These are phyloP conservation scores for Bipolaris oryzae DNA, from an alignment of 2,329 filamentous ascomycete species.

Conservation along the genomic window DNA sequence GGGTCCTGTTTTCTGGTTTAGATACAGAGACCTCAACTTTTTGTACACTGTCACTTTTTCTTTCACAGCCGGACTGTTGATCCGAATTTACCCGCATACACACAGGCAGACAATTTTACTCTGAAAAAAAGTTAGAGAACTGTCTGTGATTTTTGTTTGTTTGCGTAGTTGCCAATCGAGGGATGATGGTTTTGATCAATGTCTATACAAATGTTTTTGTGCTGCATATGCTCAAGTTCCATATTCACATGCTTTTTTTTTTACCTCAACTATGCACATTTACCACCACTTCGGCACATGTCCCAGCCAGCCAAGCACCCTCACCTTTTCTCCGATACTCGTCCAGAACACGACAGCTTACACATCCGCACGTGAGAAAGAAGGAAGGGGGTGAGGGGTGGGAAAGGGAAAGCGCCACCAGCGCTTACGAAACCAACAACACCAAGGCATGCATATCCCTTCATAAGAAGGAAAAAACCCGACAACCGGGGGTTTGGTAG, in stretches of 20 bases:
- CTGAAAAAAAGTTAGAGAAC: neutral
- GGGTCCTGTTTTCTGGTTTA: conserved; percentile 12
- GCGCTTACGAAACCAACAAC: neutral
- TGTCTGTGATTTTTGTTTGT: neutral
- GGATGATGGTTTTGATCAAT: neutral
- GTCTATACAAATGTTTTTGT: neutral
- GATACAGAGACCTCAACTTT: conserved; percentile 1
- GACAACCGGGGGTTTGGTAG: neutral
- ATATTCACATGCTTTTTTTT: too few relatives aligned
- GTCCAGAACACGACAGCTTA: too few relatives aligned
- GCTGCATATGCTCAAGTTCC: neutral
- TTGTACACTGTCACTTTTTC: conserved; percentile 23
- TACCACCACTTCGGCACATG: neutral
- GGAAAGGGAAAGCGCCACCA: neutral
- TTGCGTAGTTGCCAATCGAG: conserved; percentile 1
- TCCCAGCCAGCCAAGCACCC: too few relatives aligned
- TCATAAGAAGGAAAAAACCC: neutral
- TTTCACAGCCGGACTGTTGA: conserved; percentile 50
- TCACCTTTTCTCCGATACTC: neutral
- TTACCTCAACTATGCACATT: neutral
- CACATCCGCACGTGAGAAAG: neutral
- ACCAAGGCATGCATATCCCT: neutral
- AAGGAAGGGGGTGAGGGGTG: too few relatives aligned
- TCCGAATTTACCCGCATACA: conserved; percentile 16
- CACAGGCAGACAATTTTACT: neutral